phyloP scores from a whole-genome alignment of 257 asterid genomes.

The Gentiana dahurica region DNA sequence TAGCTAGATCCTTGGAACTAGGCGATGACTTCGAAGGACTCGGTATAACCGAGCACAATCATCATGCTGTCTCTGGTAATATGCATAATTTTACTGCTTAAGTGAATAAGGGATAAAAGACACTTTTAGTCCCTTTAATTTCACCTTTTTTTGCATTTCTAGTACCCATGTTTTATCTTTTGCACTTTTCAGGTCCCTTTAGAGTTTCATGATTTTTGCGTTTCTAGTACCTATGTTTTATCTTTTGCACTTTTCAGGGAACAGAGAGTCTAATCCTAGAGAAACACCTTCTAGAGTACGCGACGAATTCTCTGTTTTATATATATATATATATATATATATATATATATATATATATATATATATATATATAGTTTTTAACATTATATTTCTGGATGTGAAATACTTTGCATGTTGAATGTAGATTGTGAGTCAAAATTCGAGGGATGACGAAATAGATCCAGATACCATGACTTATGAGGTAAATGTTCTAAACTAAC shows the following conservation, averaged over 20 bases:
- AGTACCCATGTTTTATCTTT: no score
- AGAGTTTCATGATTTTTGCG: no score
- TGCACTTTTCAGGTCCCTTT: no score
- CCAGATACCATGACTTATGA: conserved; percentile 80
- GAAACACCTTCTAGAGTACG: conserved; percentile 51
- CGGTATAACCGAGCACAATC: conserved; percentile 28
- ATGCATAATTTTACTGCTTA: no score
- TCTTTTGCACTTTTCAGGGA: conserved; percentile 23
- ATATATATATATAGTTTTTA: no score
- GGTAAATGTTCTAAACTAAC: conserved; percentile 30
- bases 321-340: no score
- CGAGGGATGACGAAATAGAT: conserved; percentile 57
- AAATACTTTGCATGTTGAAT: conserved; percentile 9
- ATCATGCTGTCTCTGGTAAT: conserved; percentile 32
- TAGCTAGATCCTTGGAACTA: conserved; percentile 71
- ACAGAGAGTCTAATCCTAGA: conserved; percentile 29
- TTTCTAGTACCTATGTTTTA: no score
- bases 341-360: no score
- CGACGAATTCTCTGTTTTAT: conserved; percentile 4
- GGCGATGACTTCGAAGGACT: conserved; percentile 58
- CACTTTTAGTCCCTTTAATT: no score
- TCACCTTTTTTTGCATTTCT: no score
- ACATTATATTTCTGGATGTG: neutral
- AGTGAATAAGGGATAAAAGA: no score
- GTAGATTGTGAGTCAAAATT: conserved; percentile 35